Conservation (phyloP, 202 grass and related monocot species). For the Panicum virgatum region DNA sequence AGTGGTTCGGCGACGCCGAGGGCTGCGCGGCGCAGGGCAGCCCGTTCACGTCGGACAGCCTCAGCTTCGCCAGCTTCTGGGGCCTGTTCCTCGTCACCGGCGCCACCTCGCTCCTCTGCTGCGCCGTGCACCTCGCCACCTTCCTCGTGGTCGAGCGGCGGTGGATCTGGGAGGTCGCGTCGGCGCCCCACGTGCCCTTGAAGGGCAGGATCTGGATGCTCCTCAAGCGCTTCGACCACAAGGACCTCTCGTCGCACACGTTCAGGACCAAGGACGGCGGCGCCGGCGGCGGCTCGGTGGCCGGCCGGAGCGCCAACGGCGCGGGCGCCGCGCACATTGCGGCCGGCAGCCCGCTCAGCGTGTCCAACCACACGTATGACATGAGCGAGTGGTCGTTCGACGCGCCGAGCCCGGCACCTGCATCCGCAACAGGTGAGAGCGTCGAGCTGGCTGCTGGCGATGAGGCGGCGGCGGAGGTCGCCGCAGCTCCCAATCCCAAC, state of each 20-base stretch:
- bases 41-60: conserved; percentile 52
- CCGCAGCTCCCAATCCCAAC: background rate
- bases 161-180: background rate
- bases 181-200: conserved; percentile 9
- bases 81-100: conserved; percentile 86
- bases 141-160: conserved; percentile 34
- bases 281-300: background rate
- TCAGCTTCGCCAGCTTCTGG: conserved; percentile 66
- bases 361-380: conserved; percentile 26
- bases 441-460: conserved; percentile 5
- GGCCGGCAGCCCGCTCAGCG: conserved; percentile 32
- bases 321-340: background rate
- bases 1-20: conserved; percentile 63
- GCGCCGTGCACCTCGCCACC: conserved; percentile 38
- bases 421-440: background rate
- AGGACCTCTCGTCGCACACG: conserved; percentile 58
- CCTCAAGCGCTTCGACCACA: conserved; percentile 49
- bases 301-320: background rate
- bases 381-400: background rate
- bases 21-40: conserved; percentile 37
- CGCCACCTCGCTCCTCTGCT: conserved; percentile 48
- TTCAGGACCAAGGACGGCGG: conserved; percentile 35
- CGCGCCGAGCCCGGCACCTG: conserved; percentile 9
- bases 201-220: conserved; percentile 23
- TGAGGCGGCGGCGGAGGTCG: background rate